Conservation (phyloP, 768 basidiomycete species). For the Tephrocybe sp. region DNA sequence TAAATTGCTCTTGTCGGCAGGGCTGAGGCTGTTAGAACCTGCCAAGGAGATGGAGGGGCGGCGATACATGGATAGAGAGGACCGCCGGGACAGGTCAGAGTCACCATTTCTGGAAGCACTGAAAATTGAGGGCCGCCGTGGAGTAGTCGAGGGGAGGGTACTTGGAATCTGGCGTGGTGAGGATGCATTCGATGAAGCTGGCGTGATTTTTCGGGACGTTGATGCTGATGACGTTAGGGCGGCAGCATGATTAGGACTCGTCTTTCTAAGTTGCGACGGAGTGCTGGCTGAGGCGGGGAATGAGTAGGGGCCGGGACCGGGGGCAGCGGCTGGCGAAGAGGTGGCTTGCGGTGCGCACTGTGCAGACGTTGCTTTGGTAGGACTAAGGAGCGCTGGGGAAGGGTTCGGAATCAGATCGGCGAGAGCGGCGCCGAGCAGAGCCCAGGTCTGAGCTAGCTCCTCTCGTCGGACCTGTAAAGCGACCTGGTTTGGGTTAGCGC, state of each 20-base stretch:
- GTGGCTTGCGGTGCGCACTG: slow-evolving; percentile 26
- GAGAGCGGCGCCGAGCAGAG: slow-evolving; percentile 59
- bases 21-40: slow-evolving; percentile 35
- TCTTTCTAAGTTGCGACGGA: slow-evolving; percentile 20
- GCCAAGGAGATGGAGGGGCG: slow-evolving; percentile 44
- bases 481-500: slow-evolving; percentile 33
- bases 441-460: slow-evolving; percentile 66
- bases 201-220: slow-evolving; percentile 51
- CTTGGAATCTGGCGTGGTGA: slow-evolving; percentile 49
- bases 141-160: slow-evolving; percentile 47
- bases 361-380: slow-evolving; percentile 10
- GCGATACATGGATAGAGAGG: slow-evolving; percentile 35
- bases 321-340: slow-evolving; percentile 44
- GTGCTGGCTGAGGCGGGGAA: slow-evolving; percentile 21
- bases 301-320: slow-evolving; percentile 18
- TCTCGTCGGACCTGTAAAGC: slow-evolving; percentile 60
- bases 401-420: slow-evolving; percentile 43
- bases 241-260: slow-evolving; percentile 25
- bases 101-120: slow-evolving; percentile 36
- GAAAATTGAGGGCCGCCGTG: slow-evolving; percentile 39
- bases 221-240: slow-evolving; percentile 28
- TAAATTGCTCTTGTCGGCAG: slow-evolving; percentile 43
- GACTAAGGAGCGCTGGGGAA: slow-evolving; percentile 24
- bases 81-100: slow-evolving; percentile 31
- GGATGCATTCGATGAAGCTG: slow-evolving; percentile 56